These are phyloP conservation scores for Pilobolus umbonatus DNA, from an alignment of 192 early-diverging fungal species.

Conservation along the genomic window DNA sequence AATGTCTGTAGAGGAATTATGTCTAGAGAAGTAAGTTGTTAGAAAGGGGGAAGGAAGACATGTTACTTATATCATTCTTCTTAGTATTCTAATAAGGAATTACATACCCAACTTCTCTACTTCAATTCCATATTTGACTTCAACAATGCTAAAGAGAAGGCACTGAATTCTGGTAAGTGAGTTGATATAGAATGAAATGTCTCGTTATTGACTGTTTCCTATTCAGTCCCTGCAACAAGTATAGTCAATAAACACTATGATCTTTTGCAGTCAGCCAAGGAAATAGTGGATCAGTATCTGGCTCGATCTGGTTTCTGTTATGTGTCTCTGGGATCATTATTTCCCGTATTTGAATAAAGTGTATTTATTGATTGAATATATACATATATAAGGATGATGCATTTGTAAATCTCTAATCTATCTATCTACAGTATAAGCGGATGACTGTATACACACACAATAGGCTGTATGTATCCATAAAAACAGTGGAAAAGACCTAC, in stretches of 20 bases:
- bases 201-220: neutral
- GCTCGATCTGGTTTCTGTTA: constrained; percentile 46
- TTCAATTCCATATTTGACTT: constrained; percentile 65
- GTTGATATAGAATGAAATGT: neutral
- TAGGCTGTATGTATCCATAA: too few relatives aligned
- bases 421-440: too few relatives aligned
- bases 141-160: constrained; percentile 32
- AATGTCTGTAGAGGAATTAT: constrained; percentile 67
- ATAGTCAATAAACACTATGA: constrained; percentile 2
- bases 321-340: too few relatives aligned
- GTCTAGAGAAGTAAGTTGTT: constrained; percentile 50
- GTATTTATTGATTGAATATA: too few relatives aligned
- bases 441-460: too few relatives aligned
- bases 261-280: neutral
- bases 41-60: neutral
- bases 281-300: constrained; percentile 63
- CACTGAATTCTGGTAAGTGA: neutral
- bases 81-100: constrained; percentile 69
- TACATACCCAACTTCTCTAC: constrained; percentile 84
- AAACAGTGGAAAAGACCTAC: too few relatives aligned
- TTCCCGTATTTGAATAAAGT: too few relatives aligned
- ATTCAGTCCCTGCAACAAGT: neutral
- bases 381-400: too few relatives aligned
- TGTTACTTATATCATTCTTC: neutral
- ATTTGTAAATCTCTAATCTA: too few relatives aligned